Percentiles rank a stretch among this genome's conserved stretches.
phyloP scores from a whole-genome alignment of 179 eudicot species.

The Camellia oleifera region DNA sequence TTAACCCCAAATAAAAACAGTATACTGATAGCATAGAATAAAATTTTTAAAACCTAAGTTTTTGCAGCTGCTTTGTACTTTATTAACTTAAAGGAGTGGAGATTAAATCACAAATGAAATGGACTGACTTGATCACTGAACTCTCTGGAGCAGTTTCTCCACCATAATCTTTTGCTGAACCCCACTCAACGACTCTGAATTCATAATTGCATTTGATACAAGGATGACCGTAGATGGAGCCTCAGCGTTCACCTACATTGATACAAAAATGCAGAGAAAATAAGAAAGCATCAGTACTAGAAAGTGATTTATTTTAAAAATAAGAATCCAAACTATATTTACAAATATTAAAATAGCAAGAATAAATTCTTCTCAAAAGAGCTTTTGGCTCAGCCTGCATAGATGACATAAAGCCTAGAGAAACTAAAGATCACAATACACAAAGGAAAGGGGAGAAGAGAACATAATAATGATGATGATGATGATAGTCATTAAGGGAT shows the following conservation, averaged over 20 bases:
- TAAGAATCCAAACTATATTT: background rate
- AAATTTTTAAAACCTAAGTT: background rate
- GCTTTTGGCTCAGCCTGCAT: background rate
- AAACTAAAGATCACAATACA: no score
- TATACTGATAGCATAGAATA: background rate
- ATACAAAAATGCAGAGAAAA: background rate
- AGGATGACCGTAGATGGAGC: conserved; percentile 62
- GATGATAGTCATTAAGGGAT: background rate
- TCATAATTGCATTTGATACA: conserved; percentile 68
- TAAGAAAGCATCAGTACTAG: background rate
- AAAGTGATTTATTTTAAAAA: background rate
- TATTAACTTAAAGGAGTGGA: background rate
- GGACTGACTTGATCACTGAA: conserved; percentile 36
- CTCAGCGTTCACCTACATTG: conserved; percentile 70
- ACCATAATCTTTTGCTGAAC: conserved; percentile 68
- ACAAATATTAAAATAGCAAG: background rate
- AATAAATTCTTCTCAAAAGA: no score
- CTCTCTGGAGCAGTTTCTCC: conserved; percentile 69
- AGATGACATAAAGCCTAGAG: background rate
- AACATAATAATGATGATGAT: background rate
- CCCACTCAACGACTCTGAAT: conserved; percentile 57
- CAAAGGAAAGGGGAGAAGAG: background rate
- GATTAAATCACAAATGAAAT: conserved; percentile 5
- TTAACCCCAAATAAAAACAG: background rate
- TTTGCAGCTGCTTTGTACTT: background rate